Percentiles rank a stretch among this genome's conserved stretches.
phyloP scores from a whole-genome alignment of 176 grass and related monocot genomes.

The Chloris gayana region DNA sequence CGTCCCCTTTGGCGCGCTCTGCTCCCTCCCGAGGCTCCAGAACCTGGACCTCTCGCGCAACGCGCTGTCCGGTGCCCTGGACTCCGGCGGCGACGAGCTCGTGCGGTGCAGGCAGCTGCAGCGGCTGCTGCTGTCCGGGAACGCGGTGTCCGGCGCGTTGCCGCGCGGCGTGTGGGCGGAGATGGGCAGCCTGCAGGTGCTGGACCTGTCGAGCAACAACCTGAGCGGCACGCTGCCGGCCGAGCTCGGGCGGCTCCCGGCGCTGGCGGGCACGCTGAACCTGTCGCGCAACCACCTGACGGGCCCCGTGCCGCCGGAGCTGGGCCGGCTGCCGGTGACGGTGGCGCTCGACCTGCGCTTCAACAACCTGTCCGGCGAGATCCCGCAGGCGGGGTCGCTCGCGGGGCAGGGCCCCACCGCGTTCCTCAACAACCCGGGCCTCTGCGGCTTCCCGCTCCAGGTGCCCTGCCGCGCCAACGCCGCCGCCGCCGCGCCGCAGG shows the following conservation, averaged over 20 bases:
- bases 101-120: constrained; percentile 56
- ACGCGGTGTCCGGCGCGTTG: constrained; percentile 45
- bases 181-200: constrained; percentile 64
- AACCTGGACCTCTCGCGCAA: constrained; percentile 83
- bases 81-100: constrained; percentile 13
- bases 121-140: constrained; percentile 48
- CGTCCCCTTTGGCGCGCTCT: constrained; percentile 47
- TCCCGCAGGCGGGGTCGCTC: constrained; percentile 71
- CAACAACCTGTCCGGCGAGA: constrained; percentile 91
- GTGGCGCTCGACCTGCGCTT: constrained; percentile 79
- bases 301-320: constrained; percentile 53
- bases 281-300: constrained; percentile 73
- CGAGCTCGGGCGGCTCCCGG: constrained; percentile 58
- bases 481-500: constrained; percentile 45
- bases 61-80: constrained; percentile 52
- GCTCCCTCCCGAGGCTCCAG: constrained; percentile 61
- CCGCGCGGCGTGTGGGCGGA: constrained; percentile 51
- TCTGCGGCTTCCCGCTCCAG: constrained; percentile 91
- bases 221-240: constrained; percentile 57
- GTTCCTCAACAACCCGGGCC: constrained; percentile 68
- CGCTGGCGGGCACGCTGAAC: constrained; percentile 69
- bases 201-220: constrained; percentile 75
- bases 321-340: constrained; percentile 66
- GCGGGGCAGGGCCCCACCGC: constrained; percentile 83
- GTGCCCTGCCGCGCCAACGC: constrained; percentile 58